Percentiles rank a stretch among this genome's conserved stretches.
Conservation (phyloP, 805 yeast genomes). For the Starmerella lactis-condensi region DNA sequence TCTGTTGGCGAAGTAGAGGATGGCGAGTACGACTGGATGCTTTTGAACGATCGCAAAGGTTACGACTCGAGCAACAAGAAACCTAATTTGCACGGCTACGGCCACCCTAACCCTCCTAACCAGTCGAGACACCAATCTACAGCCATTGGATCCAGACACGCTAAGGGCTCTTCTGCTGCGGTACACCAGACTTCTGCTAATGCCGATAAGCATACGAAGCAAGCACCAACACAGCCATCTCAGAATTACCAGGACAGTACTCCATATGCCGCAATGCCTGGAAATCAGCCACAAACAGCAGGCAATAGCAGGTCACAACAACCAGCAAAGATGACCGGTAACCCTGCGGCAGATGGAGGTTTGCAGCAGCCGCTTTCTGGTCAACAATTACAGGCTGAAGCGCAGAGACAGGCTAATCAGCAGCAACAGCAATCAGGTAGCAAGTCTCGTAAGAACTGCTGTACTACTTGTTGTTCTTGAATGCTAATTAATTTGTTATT, state of each 20-base stretch:
- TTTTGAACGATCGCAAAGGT: slow-evolving; percentile 81
- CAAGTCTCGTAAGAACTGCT: slow-evolving; percentile 6
- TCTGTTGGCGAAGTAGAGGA: slow-evolving; percentile 56
- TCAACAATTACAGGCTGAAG: not conserved
- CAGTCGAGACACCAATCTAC: slow-evolving; percentile 11
- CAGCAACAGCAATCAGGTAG: slow-evolving; percentile 8
- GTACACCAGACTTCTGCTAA: slow-evolving; percentile 1
- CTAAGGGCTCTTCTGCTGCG: slow-evolving; percentile 5
- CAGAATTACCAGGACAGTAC: slow-evolving; percentile 13
- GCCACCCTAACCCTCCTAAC: slow-evolving; percentile 48
- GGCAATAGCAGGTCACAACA: not conserved
- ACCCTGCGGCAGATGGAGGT: no score
- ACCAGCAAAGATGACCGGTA: not conserved
- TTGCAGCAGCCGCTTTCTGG: slow-evolving; percentile 1
- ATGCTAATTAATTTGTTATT: no score
- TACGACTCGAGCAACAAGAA: slow-evolving; percentile 89
- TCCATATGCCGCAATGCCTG: slow-evolving; percentile 8
- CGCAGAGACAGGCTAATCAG: slow-evolving; percentile 7
- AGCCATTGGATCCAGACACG: slow-evolving; percentile 9
- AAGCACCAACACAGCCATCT: not conserved
- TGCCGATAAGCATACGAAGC: not conserved
- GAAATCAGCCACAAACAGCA: not conserved
- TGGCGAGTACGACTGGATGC: slow-evolving; percentile 96
- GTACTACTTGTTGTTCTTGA: slow-evolving; percentile 5
- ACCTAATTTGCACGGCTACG: slow-evolving; percentile 89